Evolutionary conservation across 164 flowering plant species (phyloP), one percentile per base, ranked within the genome.

Genomic region (Pachysandra terminalis): DNA sequence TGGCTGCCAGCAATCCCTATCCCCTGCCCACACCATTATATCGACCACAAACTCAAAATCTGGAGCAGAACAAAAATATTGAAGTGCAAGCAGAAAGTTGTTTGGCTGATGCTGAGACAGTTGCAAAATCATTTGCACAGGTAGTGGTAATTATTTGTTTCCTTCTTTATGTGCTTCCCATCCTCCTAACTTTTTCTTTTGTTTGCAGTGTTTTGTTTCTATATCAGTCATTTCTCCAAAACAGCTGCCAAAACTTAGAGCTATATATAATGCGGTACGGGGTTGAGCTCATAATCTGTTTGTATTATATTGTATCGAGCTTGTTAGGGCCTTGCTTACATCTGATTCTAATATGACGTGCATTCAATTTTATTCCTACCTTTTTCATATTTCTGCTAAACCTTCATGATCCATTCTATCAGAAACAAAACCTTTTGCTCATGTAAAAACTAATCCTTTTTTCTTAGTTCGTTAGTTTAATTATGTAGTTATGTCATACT

Each of bases 191-290:
- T 32, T 25, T 13, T 68, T 23, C 19, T 69, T 73, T 73, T 78
- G 24, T 63, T 53, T 85, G 83, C 96, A 95, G 98, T 81, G 83
- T 74, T 81, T 76, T 41, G 74, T 89, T 78, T 90, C 97, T 67
- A 71, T 95, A 27, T 95, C 98, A 19, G 91, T 95, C 71, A 86
- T 95, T 52, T 91, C 92, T 75, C 96, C 98, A 16, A 91, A 88
- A 65, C 89, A 87, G 79, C 90, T 90, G 64, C 90, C 89, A 27
- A 92, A 92, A 74, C 86, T 92, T 32, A 84, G 68, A 81, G 81
- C 84, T 40, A 86, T 95, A 71, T 95, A 83, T 73, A 80, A 78
- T 77, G 92, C 86, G 84, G 98, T 95, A 87, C 75, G 75, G 25
- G 45, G 58, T 52, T 66, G 40, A 62, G 64, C 23, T 35, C 25